A percentile compares a stretch with the other conserved stretches of the same genome.
Evolutionary conservation across 805 yeast species (phyloP).

Genomic region (Candida xiaguanensis): DNA sequence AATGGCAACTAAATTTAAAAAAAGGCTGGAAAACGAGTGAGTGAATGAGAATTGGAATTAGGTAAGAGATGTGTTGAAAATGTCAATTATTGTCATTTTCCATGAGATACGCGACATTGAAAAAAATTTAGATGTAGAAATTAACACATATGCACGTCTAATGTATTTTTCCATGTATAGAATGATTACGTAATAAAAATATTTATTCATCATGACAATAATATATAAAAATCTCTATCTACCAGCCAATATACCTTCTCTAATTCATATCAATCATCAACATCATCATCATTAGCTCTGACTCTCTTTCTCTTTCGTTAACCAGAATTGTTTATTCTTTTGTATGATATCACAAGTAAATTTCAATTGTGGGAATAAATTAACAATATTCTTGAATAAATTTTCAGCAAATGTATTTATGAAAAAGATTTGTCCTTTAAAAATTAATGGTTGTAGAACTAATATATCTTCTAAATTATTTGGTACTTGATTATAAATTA

Average conservation of each 20-base stretch:
- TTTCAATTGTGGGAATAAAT: slow-evolving; percentile 55
- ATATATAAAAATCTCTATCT: no score
- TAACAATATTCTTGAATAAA: slow-evolving; percentile 63
- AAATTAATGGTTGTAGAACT: slow-evolving; percentile 45
- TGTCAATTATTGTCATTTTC: no score
- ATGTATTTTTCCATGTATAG: neutral
- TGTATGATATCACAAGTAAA: slow-evolving; percentile 54
- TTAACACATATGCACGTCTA: neutral
- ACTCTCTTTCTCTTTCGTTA: slow-evolving; percentile 10
- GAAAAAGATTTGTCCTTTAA: slow-evolving; percentile 77
- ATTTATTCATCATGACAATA: neutral
- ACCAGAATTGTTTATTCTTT: slow-evolving; percentile 59
- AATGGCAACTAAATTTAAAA: no score
- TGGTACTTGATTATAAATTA: slow-evolving; percentile 36
- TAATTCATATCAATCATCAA: neutral
- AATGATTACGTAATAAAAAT: neutral
- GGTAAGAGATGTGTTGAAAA: no score
- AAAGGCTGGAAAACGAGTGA: no score
- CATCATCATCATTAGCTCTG: neutral
- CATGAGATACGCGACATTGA: no score
- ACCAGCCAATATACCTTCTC: neutral
- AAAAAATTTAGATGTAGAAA: no score
- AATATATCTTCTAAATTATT: slow-evolving; percentile 41
- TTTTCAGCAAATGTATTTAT: slow-evolving; percentile 77
- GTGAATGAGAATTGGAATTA: no score